A percentile compares a stretch with the other conserved stretches of the same genome.
Conservation (phyloP, 2,329 filamentous ascomycete genomes). For the Chaetomium globosum region DNA sequence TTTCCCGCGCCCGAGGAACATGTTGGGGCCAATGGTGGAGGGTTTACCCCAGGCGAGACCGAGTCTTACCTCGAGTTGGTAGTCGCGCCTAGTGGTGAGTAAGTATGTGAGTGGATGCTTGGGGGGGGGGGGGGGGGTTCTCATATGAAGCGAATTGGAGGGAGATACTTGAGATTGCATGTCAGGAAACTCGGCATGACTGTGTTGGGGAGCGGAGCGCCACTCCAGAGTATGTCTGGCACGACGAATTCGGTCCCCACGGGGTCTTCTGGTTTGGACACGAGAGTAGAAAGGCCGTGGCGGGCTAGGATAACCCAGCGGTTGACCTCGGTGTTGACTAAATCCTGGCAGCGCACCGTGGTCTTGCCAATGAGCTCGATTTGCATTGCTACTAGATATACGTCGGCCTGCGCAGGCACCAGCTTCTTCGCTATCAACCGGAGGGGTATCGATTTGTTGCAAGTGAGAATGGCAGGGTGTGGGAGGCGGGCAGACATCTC, state of each 20-base stretch:
- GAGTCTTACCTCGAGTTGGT: conserved; percentile 80
- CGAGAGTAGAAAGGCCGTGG: conserved; percentile 69
- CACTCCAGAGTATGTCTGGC: conserved; percentile 72
- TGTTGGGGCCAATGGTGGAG: conserved; percentile 36
- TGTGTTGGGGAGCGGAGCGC: conserved; percentile 74
- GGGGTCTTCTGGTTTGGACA: conserved; percentile 62
- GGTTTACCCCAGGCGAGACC: conserved; percentile 74
- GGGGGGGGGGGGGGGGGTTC: not conserved
- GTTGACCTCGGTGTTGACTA: conserved; percentile 68
- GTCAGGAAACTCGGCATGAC: conserved; percentile 84
- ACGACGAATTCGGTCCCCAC: conserved; percentile 69
- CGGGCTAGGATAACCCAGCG: conserved; percentile 76
- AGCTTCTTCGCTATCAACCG: conserved; percentile 78
- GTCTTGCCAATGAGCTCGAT: conserved; percentile 81
- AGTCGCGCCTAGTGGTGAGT: conserved; percentile 58
- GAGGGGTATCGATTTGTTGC: conserved; percentile 81
- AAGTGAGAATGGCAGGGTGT: conserved; percentile 84
- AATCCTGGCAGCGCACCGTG: conserved; percentile 74
- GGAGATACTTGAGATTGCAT: conserved; percentile 70
- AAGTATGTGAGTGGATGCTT: not conserved
- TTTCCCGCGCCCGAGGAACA: conserved; percentile 43
- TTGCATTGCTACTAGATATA: conserved; percentile 78
- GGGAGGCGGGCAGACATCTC: conserved; percentile 80
- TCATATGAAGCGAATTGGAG: not conserved
- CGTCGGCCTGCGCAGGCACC: conserved; percentile 65